Percentiles rank a stretch among this genome's conserved stretches.
phyloP scores from a whole-genome alignment of 1,284 basidiomycete genomes.

The Hemileia vastatrix region DNA sequence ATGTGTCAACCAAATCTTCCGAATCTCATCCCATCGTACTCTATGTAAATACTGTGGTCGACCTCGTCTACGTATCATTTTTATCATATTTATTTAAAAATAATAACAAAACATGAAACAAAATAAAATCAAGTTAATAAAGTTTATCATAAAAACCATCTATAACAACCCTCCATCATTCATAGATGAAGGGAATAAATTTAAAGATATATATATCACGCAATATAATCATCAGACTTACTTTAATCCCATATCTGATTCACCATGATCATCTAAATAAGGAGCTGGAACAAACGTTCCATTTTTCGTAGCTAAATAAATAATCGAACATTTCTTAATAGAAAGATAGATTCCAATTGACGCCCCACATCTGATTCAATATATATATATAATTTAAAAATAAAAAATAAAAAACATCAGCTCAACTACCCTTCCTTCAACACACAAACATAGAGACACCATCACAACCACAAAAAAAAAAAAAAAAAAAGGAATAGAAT shows the following conservation, averaged over 20 bases:
- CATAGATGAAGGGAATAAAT: not conserved
- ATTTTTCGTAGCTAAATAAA: constrained; percentile 82
- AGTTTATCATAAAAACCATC: not conserved
- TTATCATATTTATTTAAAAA: constrained; percentile 2
- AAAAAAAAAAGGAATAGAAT: not conserved
- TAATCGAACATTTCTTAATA: constrained; percentile 78
- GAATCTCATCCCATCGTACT: constrained; percentile 81
- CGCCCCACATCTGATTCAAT: constrained; percentile 87
- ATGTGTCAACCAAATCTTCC: constrained; percentile 80
- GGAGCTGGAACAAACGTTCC: constrained; percentile 82
- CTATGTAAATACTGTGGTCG: constrained; percentile 77
- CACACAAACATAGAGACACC: no score
- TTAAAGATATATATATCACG: not conserved
- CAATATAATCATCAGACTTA: constrained; percentile 45
- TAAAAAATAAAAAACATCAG: constrained; percentile 23
- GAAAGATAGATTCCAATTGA: constrained; percentile 81
- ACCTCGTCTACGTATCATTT: constrained; percentile 54
- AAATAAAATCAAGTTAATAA: not conserved
- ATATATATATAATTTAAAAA: no score
- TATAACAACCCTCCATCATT: not conserved
- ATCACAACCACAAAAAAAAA: constrained; percentile 1
- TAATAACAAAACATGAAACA: constrained; percentile 7
- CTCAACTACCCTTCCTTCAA: not conserved
- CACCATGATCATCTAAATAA: constrained; percentile 89
- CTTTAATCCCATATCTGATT: constrained; percentile 86